Percentiles rank a stretch among this genome's conserved stretches.
Evolutionary conservation across 2,329 filamentous ascomycete species (phyloP).

Genomic region (Ceratocystis huliohia): DNA sequence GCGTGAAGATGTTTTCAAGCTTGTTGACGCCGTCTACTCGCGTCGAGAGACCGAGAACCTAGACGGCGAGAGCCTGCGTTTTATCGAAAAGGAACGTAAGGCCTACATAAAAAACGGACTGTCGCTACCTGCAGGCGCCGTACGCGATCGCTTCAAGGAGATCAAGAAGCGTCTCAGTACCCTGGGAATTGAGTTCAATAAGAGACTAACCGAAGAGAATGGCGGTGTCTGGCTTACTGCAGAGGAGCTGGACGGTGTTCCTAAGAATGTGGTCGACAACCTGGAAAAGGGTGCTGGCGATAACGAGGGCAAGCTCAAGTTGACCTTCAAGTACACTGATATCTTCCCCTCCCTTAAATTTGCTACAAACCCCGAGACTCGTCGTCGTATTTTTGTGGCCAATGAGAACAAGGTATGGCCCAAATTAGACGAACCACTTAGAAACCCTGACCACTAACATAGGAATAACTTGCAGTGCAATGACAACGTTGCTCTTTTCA

Average conservation of each 20-base stretch:
- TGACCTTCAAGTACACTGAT: conserved; percentile 76
- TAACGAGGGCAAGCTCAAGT: conserved; percentile 59
- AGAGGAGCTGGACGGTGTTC: conserved; percentile 62
- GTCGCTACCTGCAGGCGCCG: conserved; percentile 52
- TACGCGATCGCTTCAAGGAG: conserved; percentile 71
- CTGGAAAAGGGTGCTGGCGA: conserved; percentile 61
- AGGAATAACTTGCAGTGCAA: conserved; percentile 37
- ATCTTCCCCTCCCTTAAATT: conserved; percentile 69
- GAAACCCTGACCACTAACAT: conserved; percentile 8
- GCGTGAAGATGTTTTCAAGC: conserved; percentile 66
- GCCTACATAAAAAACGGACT: conserved; percentile 66
- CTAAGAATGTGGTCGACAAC: conserved; percentile 51
- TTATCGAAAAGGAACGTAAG: conserved; percentile 67
- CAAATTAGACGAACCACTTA: neutral
- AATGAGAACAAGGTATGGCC: conserved; percentile 61
- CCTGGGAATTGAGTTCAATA: conserved; percentile 62
- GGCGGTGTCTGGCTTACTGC: conserved; percentile 67
- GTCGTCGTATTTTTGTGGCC: conserved; percentile 55
- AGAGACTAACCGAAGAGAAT: conserved; percentile 72
- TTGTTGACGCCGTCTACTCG: conserved; percentile 47
- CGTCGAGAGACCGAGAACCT: conserved; percentile 39
- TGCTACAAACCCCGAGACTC: conserved; percentile 54
- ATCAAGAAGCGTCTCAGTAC: conserved; percentile 70
- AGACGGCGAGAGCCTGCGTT: conserved; percentile 55
- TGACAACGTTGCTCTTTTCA: conserved; percentile 59